Evolutionary conservation across 2,329 filamentous ascomycete species (phyloP).

Genomic region (Aureobasidium pullulans): DNA sequence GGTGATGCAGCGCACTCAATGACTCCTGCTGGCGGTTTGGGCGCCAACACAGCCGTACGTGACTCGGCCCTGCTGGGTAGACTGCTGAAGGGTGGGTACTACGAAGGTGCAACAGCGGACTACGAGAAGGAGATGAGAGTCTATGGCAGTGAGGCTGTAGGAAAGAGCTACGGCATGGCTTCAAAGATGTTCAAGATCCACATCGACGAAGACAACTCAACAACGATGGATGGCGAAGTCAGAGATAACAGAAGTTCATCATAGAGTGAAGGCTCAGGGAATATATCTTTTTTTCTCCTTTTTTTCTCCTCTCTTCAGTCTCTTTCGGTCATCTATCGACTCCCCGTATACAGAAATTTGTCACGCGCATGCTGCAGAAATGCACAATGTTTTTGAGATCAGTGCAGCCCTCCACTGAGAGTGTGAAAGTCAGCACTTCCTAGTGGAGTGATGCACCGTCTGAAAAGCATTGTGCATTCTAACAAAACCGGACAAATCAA

Average conservation of each 20-base stretch:
- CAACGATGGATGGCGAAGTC: constrained; percentile 5
- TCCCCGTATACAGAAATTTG: too few species aligned
- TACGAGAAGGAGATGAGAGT: constrained; percentile 38
- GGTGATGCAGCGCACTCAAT: constrained; percentile 53
- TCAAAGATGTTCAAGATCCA: constrained; percentile 35
- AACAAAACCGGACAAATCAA: too few species aligned
- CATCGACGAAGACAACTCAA: constrained; percentile 37
- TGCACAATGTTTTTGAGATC: too few species aligned
- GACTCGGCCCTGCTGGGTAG: constrained; percentile 50
- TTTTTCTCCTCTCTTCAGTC: too few species aligned
- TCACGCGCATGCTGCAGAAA: too few species aligned
- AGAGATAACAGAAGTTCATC: constrained; percentile 7
- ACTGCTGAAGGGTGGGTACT: constrained; percentile 45
- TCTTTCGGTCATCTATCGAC: too few species aligned
- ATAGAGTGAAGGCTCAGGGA: background rate
- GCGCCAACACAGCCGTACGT: constrained; percentile 50
- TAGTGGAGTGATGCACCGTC: too few species aligned
- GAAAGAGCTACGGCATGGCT: constrained; percentile 46
- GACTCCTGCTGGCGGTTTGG: constrained; percentile 47
- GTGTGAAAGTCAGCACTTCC: too few species aligned
- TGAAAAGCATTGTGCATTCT: too few species aligned
- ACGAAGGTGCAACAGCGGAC: constrained; percentile 29
- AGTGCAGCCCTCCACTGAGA: too few species aligned
- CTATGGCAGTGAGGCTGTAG: constrained; percentile 51
- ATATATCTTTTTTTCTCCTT: too few species aligned